A percentile compares a stretch with the other conserved stretches of the same genome.
Evolutionary conservation across 257 asterid species (phyloP).

Genomic region (Solanum corneliomulleri): DNA sequence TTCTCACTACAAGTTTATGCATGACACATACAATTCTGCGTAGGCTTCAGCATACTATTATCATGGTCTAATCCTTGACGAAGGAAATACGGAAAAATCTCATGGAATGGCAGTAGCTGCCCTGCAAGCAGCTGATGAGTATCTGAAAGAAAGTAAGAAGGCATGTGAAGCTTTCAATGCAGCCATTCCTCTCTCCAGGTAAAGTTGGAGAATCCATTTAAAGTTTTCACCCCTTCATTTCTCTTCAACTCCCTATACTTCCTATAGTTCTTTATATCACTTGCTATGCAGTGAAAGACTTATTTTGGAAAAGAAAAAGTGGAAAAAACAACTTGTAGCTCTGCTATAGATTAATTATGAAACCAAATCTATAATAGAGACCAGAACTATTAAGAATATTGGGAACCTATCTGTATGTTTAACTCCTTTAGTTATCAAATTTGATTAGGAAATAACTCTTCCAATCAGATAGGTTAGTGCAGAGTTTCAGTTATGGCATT

Average conservation of each 20-base stretch:
- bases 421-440: background rate
- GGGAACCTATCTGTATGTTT: background rate
- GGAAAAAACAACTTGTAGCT: background rate
- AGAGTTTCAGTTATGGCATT: background rate
- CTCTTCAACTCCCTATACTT: background rate
- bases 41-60: constrained; percentile 96
- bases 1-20: background rate
- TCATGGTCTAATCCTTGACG: constrained; percentile 95
- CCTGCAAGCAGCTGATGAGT: constrained; percentile 94
- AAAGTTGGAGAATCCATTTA: constrained; percentile 1
- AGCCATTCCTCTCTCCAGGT: constrained; percentile 79
- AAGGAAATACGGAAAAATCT: constrained; percentile 92
- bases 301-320: background rate
- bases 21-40: background rate
- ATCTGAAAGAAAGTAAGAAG: constrained; percentile 89
- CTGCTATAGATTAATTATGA: background rate
- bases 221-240: background rate
- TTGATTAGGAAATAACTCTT: background rate
- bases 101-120: constrained; percentile 99
- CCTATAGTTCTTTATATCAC: background rate
- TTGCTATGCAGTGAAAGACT: background rate
- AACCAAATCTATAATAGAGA: background rate
- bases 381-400: background rate
- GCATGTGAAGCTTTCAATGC: constrained; percentile 70
- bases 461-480: background rate